Evolutionary conservation across 2,329 filamentous ascomycete species (phyloP).

Genomic region (Arachnomyces sp.): DNA sequence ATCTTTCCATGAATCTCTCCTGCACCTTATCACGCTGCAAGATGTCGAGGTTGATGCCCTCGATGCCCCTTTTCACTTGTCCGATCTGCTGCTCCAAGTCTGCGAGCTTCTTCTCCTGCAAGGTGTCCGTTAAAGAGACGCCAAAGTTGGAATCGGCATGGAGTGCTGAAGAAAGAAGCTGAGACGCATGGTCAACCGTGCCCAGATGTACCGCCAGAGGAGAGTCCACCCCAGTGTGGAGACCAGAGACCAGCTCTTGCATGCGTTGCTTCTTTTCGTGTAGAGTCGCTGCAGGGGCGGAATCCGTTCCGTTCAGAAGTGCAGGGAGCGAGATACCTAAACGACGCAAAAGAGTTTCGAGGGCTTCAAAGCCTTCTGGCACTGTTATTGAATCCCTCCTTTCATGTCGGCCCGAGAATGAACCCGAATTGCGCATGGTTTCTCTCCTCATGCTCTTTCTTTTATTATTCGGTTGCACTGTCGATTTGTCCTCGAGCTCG

Average conservation of each 20-base stretch:
- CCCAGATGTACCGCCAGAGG: constrained; percentile 23
- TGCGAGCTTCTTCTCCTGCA: constrained; percentile 20
- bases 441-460: constrained; percentile 19
- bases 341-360: constrained; percentile 27
- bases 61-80: constrained; percentile 24
- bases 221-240: constrained; percentile 22
- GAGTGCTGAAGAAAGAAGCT: constrained; percentile 24
- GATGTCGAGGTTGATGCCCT: constrained; percentile 25
- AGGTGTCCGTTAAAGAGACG: constrained; percentile 20
- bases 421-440: constrained; percentile 17
- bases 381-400: constrained; percentile 9
- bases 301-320: constrained; percentile 16
- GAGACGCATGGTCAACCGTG: constrained; percentile 24
- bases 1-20: constrained; percentile 26
- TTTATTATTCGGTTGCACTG: constrained; percentile 14
- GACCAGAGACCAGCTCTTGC: constrained; percentile 20
- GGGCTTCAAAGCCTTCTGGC: constrained; percentile 16
- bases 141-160: constrained; percentile 22
- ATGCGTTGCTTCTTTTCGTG: constrained; percentile 24
- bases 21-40: constrained; percentile 24
- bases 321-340: constrained; percentile 24
- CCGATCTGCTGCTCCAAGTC: constrained; percentile 24
- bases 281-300: constrained; percentile 15
- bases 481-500: constrained; percentile 19
- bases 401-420: constrained; percentile 10